Base-by-base conservation (phyloP, 228 moss, liverwort and hornwort species). In the Sphagnum magellanicum region DNA sequence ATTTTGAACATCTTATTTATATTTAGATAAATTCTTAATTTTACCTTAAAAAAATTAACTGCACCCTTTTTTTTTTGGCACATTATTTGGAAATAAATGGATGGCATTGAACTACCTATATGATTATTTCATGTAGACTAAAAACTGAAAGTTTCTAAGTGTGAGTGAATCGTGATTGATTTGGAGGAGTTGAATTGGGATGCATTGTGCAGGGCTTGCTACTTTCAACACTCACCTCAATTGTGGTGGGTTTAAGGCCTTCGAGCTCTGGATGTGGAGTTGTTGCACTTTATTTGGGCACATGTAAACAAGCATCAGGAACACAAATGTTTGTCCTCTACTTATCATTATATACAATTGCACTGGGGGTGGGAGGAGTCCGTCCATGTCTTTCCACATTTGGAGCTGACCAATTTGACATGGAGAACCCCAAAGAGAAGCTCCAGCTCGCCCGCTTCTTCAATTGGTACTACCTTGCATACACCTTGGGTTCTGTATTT, bases 391-490 rank as follows among this genome's bases (percentile, higher is more conserved):
- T 75, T 52, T 75, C 75, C 10, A 71, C 70, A 51, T 75, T 75
- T 9, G 75, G 75, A 61, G 75, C 75, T 46, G 75, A 75, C 50
- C 75, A 75, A 60, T 75, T 75, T 48, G 75, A 75, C 59, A 71
- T 75, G 4, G 5, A 47, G 13, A 71, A 75, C 58, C 70, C 75
- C 6, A 50, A 50, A 4, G 75, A 75, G 57, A 75, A 63, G 16
- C 51, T 8, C 8, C 48, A 49, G 5, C 60, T 75, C n/a, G 70
- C 75, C 6, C 48, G 50, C 5, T 75, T 71, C 58, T 75, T 71
- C 71, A 75, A 83, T 72, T 83, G 83, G 83, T 83, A 79, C 60
- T 83, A 83, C 68, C 77, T 83, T 60, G 76, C 83, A 11, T 76
- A 79, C 69, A 83, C 79, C 13, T 48, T 83, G 6, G 83, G 83